Evolutionary conservation across 1,284 basidiomycete species (phyloP).

Genomic region (Thelephora terrestris): DNA sequence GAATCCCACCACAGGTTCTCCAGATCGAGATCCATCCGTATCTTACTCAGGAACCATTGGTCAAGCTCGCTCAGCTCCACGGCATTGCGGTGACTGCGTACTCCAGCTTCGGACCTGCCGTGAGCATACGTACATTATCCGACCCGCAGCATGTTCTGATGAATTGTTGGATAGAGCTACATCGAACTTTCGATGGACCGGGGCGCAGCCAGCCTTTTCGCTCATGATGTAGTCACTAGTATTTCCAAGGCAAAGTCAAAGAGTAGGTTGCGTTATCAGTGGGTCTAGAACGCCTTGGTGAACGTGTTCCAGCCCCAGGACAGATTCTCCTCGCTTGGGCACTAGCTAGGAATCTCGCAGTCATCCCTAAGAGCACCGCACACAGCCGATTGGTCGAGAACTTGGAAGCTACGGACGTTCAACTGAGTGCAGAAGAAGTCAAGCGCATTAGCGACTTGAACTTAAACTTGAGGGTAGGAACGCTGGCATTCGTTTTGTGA

Average conservation of each 20-base stretch:
- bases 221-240: conserved; percentile 34
- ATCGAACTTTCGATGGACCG: conserved; percentile 52
- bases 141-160: background rate
- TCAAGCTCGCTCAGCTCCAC: conserved; percentile 47
- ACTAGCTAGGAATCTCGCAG: conserved; percentile 64
- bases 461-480: conserved; percentile 45
- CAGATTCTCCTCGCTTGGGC: conserved; percentile 74
- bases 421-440: conserved; percentile 51
- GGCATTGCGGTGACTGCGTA: conserved; percentile 70
- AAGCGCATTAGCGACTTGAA: conserved; percentile 54
- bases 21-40: conserved; percentile 77
- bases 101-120: conserved; percentile 60
- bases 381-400: conserved; percentile 47
- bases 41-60: conserved; percentile 55
- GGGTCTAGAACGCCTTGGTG: background rate
- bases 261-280: conserved; percentile 31
- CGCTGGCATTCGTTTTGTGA: background rate
- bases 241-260: conserved; percentile 45
- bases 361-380: conserved; percentile 70
- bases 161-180: conserved; percentile 35
- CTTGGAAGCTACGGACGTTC: conserved; percentile 45
- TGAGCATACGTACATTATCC: background rate
- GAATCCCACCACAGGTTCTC: conserved; percentile 58
- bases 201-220: conserved; percentile 39
- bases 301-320: conserved; percentile 33